Percentiles rank a stretch among this genome's conserved stretches.
These are phyloP conservation scores for Ophiostoma triangulosporum DNA, from an alignment of 2,329 filamentous ascomycete species.

Conservation along the genomic window DNA sequence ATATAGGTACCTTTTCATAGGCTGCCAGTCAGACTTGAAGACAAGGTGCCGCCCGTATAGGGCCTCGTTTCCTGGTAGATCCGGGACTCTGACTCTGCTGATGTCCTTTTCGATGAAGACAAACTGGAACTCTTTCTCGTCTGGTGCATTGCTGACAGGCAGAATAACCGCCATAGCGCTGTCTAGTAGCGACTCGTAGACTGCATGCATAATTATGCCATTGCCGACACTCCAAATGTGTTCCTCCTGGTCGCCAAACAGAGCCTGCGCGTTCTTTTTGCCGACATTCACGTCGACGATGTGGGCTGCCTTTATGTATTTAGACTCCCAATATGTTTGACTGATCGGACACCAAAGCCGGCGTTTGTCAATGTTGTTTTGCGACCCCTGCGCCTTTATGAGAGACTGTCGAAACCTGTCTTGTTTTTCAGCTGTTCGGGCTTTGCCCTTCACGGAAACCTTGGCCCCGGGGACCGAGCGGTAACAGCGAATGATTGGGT, in stretches of 20 bases:
- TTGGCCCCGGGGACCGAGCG: no score
- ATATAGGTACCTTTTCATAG: not conserved
- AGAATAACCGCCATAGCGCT: not conserved
- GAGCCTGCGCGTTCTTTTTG: not conserved
- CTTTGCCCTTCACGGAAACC: no score
- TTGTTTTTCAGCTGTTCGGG: no score
- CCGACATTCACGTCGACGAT: not conserved
- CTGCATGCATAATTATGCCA: not conserved
- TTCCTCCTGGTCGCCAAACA: not conserved
- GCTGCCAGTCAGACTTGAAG: not conserved
- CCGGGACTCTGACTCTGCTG: not conserved
- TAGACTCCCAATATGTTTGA: no score
- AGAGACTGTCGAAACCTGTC: no score
- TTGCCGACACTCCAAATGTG: not conserved
- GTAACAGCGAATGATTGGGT: no score
- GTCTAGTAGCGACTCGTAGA: not conserved
- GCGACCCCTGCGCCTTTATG: no score
- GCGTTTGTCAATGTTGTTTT: no score
- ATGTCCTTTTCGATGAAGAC: not conserved
- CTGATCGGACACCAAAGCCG: no score
- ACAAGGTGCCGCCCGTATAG: not conserved
- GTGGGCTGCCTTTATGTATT: not conserved
- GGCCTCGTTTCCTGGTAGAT: not conserved
- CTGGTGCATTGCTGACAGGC: not conserved
- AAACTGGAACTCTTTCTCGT: not conserved